Percentiles rank a stretch among this genome's conserved stretches.
Conservation (phyloP, 1,139 yeast species). For the Zygosaccharomyces sapae region DNA sequence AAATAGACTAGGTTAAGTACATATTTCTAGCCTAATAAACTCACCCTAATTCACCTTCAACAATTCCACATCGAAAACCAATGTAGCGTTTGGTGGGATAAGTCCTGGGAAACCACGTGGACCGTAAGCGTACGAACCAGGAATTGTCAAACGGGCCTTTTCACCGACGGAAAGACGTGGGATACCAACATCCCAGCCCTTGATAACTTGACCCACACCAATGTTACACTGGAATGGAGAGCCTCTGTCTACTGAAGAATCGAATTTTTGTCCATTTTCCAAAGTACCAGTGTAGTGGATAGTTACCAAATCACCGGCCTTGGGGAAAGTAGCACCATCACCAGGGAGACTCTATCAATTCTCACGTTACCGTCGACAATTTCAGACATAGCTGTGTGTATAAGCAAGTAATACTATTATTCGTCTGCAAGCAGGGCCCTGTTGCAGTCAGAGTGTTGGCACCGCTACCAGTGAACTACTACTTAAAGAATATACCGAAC, state of each 20-base stretch:
- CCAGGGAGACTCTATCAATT: slow-evolving; percentile 43
- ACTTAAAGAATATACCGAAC: no score
- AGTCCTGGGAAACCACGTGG: slow-evolving; percentile 91
- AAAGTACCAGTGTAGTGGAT: slow-evolving; percentile 95
- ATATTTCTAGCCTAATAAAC: neutral
- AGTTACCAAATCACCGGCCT: slow-evolving; percentile 78
- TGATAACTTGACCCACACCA: slow-evolving; percentile 94
- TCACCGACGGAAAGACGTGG: slow-evolving; percentile 90
- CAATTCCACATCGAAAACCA: slow-evolving; percentile 88
- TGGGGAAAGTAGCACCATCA: slow-evolving; percentile 84
- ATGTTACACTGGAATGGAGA: slow-evolving; percentile 88
- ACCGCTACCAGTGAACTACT: no score
- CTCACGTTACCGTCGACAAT: slow-evolving; percentile 40
- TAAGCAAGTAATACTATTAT: no score
- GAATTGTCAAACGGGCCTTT: slow-evolving; percentile 85
- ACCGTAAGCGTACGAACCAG: slow-evolving; percentile 93
- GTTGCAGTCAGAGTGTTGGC: no score
- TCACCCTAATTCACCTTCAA: slow-evolving; percentile 61
- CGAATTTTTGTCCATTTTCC: slow-evolving; percentile 91
- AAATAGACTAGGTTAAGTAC: neutral
- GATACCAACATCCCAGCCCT: slow-evolving; percentile 92
- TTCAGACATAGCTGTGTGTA: slow-evolving; percentile 39
- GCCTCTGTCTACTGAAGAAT: slow-evolving; percentile 90
- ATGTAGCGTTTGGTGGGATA: slow-evolving; percentile 93
- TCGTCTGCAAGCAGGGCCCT: no score